Conservation (phyloP, 805 yeast species). For the Cyberlindnera sargentensis region DNA sequence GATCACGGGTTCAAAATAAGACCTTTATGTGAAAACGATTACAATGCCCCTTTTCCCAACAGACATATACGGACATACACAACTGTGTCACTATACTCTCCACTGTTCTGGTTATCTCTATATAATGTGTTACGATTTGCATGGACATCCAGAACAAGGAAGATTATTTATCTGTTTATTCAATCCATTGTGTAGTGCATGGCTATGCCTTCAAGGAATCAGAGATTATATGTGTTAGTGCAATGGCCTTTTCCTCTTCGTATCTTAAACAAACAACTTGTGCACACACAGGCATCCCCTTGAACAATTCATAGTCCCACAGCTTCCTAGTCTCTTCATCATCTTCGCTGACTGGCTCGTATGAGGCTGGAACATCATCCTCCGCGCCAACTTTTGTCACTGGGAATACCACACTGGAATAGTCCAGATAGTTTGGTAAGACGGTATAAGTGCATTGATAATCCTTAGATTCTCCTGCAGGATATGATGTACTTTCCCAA, state of each 20-base stretch:
- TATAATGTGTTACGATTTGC: background rate
- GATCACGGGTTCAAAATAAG: too few species aligned
- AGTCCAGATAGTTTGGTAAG: conserved; percentile 61
- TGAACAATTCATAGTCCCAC: conserved; percentile 35
- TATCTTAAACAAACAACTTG: conserved; percentile 44
- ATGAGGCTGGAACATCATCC: conserved; percentile 36
- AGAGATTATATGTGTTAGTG: conserved; percentile 30
- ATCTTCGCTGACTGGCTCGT: conserved; percentile 8
- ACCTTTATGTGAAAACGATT: background rate
- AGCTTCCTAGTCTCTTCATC: conserved; percentile 25
- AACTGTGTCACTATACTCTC: too few species aligned
- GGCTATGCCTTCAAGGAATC: background rate
- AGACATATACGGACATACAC: too few species aligned
- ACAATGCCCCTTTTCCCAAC: background rate
- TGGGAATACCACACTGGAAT: conserved; percentile 58
- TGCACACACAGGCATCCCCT: conserved; percentile 47
- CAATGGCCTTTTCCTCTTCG: conserved; percentile 41
- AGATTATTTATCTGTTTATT: background rate
- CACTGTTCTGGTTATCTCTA: too few species aligned
- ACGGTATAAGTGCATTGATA: conserved; percentile 70
- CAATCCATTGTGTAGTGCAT: too few species aligned
- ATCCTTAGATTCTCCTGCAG: conserved; percentile 49
- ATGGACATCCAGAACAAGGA: too few species aligned
- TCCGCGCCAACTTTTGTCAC: conserved; percentile 36
- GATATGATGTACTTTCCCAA: conserved; percentile 48